Percentiles rank a stretch among this genome's conserved stretches.
These are phyloP conservation scores for Sporothrix protearum DNA, from an alignment of 2,329 filamentous ascomycete species.

Conservation along the genomic window DNA sequence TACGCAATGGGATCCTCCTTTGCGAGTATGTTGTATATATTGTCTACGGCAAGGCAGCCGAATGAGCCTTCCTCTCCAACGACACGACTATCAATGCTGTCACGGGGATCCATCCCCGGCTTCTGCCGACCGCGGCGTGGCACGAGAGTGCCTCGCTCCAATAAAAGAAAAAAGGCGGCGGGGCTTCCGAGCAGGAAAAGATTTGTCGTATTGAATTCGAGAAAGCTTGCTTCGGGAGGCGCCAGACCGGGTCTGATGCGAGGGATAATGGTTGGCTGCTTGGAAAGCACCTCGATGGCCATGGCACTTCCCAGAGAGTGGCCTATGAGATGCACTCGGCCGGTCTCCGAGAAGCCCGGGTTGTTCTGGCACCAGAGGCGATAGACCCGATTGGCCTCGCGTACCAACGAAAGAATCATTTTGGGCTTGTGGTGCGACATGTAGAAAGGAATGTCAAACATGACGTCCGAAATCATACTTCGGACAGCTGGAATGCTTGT, in stretches of 20 bases:
- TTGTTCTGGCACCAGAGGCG: conserved; percentile 93
- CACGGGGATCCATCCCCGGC: conserved; percentile 64
- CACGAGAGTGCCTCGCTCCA: conserved; percentile 68
- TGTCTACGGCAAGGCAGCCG: conserved; percentile 90
- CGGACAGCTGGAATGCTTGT: conserved; percentile 87
- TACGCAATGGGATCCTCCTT: conserved; percentile 78
- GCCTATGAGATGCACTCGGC: conserved; percentile 85
- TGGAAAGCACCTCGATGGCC: conserved; percentile 85
- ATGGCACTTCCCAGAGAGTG: conserved; percentile 94
- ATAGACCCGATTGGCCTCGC: conserved; percentile 94
- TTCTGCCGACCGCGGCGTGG: conserved; percentile 75
- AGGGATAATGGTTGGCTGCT: conserved; percentile 73
- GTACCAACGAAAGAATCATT: conserved; percentile 85
- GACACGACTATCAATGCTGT: conserved; percentile 55
- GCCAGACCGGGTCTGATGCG: conserved; percentile 41
- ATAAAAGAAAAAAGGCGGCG: conserved; percentile 84
- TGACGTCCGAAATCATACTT: conserved; percentile 91
- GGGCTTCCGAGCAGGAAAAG: conserved; percentile 89
- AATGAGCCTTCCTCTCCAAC: conserved; percentile 77
- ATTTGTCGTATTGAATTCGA: conserved; percentile 89
- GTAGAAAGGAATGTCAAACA: conserved; percentile 98
- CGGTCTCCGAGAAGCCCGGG: conserved; percentile 72
- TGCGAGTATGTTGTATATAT: conserved; percentile 88
- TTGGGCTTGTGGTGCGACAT: conserved; percentile 93
- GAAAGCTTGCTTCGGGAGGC: conserved; percentile 49